Percentiles rank a stretch among this genome's conserved stretches.
phyloP scores from a whole-genome alignment of 202 grass and related monocot genomes.

The Miscanthus sacchariflorus region DNA sequence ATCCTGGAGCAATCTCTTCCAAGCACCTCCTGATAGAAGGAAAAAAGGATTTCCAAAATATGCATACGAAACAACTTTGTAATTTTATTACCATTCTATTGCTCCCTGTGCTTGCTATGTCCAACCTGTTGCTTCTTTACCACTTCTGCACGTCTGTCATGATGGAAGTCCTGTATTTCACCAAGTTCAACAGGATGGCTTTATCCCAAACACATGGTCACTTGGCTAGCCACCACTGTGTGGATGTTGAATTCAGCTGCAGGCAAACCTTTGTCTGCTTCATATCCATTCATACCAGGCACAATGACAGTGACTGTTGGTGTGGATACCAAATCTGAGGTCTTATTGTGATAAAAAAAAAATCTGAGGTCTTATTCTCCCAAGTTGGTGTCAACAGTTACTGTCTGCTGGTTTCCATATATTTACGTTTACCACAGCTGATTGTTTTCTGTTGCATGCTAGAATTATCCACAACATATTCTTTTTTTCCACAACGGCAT shows the following conservation, averaged over 20 bases:
- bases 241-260: conserved; percentile 11
- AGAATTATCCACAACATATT: neutral
- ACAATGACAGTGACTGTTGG: neutral
- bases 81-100: neutral
- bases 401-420: neutral
- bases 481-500: neutral
- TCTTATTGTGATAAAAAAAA: neutral
- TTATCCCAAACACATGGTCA: neutral
- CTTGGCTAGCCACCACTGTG: neutral
- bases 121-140: neutral
- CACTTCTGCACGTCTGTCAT: neutral
- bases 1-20: neutral
- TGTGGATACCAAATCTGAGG: neutral
- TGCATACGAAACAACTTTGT: neutral
- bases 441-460: neutral
- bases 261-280: neutral
- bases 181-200: neutral
- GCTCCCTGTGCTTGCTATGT: neutral
- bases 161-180: neutral
- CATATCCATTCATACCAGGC: neutral
- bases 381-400: neutral
- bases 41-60: neutral
- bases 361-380: conserved; percentile 28
- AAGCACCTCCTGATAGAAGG: neutral
- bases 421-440: neutral